phyloP scores from a whole-genome alignment of 305 asterid genomes.

The Andrographis paniculata region DNA sequence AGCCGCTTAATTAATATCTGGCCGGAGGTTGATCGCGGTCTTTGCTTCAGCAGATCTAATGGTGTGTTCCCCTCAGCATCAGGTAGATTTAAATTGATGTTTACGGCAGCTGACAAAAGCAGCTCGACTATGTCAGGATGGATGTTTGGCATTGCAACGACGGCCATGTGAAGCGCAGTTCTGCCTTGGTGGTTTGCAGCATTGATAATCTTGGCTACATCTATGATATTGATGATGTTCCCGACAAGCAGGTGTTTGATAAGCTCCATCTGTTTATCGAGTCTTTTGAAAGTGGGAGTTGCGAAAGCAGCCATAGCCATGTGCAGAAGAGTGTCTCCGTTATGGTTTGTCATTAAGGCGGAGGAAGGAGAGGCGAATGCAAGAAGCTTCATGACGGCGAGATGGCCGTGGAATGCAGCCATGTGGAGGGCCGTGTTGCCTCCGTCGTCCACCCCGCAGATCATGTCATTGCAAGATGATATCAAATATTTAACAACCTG shows the following conservation, averaged over 20 bases:
- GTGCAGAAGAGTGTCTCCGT: constrained; percentile 57
- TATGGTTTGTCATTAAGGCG: constrained; percentile 27
- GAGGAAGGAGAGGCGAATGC: constrained; percentile 32
- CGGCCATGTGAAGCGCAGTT: constrained; percentile 59
- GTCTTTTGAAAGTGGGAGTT: constrained; percentile 40
- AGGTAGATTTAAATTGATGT: constrained; percentile 31
- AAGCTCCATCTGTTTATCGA: constrained; percentile 49
- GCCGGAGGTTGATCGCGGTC: constrained; percentile 40
- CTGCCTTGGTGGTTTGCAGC: constrained; percentile 42
- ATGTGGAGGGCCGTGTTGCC: constrained; percentile 57
- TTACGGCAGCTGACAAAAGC: constrained; percentile 35
- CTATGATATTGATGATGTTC: constrained; percentile 15
- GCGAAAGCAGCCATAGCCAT: constrained; percentile 54
- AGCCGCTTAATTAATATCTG: constrained; percentile 42
- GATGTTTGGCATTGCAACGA: constrained; percentile 34
- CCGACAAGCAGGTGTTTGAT: constrained; percentile 30
- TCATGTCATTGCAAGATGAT: constrained; percentile 27
- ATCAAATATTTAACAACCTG: constrained; percentile 44
- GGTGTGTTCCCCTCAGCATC: constrained; percentile 50
- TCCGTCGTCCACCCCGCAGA: constrained; percentile 29
- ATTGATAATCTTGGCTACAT: constrained; percentile 36
- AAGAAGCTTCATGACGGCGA: constrained; percentile 35
- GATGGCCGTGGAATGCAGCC: constrained; percentile 53
- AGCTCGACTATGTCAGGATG: constrained; percentile 51
- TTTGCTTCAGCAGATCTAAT: constrained; percentile 46